These are phyloP conservation scores for Bolboschoenus planiculmis DNA, from an alignment of 176 grass and related monocot species.

Conservation along the genomic window DNA sequence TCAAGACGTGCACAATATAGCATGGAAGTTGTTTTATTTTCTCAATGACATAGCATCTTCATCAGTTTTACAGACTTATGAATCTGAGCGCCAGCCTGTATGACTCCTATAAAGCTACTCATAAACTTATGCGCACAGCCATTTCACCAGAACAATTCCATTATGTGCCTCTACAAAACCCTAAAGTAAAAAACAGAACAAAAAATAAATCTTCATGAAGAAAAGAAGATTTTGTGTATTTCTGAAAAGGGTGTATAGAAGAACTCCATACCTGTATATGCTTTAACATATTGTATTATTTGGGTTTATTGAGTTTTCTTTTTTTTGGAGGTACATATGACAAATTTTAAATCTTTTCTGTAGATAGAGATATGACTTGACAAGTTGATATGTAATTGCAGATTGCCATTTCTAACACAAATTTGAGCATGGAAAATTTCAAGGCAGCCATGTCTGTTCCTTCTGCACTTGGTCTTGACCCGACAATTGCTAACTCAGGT, in stretches of 20 bases:
- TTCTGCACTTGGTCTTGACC: constrained; percentile 81
- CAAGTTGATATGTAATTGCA: constrained; percentile 33
- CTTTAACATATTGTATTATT: not conserved
- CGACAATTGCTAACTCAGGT: constrained; percentile 92
- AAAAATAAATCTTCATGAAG: not conserved
- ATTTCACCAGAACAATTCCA: constrained; percentile 13
- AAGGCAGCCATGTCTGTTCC: constrained; percentile 95
- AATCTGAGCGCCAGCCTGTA: constrained; percentile 77
- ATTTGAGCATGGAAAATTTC: constrained; percentile 79
- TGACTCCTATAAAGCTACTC: constrained; percentile 21
- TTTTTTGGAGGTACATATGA: not conserved
- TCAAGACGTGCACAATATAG: constrained; percentile 92
- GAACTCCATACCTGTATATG: not conserved
- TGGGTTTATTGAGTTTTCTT: not conserved
- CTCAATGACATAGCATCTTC: constrained; percentile 47
- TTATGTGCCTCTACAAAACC: constrained; percentile 6
- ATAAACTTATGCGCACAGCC: not conserved
- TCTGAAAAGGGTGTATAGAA: not conserved
- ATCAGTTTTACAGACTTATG: constrained; percentile 72
- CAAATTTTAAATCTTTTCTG: not conserved
- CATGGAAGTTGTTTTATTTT: constrained; percentile 75
- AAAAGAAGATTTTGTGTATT: not conserved
- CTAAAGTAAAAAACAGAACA: not conserved
- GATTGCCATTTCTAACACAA: constrained; percentile 91
- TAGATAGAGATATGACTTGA: not conserved